Conservation (phyloP, 306 rosid genomes). For the Vigna nakashimae region DNA sequence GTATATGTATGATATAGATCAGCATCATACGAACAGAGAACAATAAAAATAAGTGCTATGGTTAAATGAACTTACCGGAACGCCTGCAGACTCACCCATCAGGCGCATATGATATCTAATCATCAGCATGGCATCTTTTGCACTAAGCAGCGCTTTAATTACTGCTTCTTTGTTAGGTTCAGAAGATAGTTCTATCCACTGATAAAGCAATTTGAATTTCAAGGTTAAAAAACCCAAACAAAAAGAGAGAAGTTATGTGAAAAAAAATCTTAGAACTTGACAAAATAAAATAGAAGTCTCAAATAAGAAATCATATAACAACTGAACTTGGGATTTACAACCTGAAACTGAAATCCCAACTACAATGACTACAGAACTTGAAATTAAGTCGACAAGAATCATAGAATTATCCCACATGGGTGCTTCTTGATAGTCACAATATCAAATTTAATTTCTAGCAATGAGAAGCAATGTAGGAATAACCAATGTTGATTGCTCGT, state of each 20-base stretch:
- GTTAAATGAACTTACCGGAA: constrained; percentile 75
- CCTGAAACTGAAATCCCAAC: constrained; percentile 37
- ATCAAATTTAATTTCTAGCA: constrained; percentile 13
- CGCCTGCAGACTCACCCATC: constrained; percentile 96
- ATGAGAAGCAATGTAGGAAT: constrained; percentile 9
- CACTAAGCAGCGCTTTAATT: constrained; percentile 72
- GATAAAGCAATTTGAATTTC: constrained; percentile 46
- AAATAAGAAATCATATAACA: constrained; percentile 31
- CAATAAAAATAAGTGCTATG: constrained; percentile 33
- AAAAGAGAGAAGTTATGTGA: constrained; percentile 7
- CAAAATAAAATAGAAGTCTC: constrained; percentile 22
- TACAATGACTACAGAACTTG: constrained; percentile 18
- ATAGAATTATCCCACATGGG: constrained; percentile 3
- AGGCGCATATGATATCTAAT: constrained; percentile 80
- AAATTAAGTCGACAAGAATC: constrained; percentile 7
- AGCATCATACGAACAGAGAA: constrained; percentile 29
- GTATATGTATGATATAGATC: constrained; percentile 23
- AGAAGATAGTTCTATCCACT: constrained; percentile 89
- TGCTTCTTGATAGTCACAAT: constrained; percentile 19
- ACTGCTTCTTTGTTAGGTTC: constrained; percentile 65
- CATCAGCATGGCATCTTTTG: constrained; percentile 84
- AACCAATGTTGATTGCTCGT: constrained; percentile 22
- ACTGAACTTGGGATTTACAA: constrained; percentile 24
- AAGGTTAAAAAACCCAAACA: constrained; percentile 33
- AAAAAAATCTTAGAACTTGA: constrained; percentile 18